Evolutionary conservation across 352 stramenopile genomes (phyloP).

Genomic region (Globisporangium camurandrum): DNA sequence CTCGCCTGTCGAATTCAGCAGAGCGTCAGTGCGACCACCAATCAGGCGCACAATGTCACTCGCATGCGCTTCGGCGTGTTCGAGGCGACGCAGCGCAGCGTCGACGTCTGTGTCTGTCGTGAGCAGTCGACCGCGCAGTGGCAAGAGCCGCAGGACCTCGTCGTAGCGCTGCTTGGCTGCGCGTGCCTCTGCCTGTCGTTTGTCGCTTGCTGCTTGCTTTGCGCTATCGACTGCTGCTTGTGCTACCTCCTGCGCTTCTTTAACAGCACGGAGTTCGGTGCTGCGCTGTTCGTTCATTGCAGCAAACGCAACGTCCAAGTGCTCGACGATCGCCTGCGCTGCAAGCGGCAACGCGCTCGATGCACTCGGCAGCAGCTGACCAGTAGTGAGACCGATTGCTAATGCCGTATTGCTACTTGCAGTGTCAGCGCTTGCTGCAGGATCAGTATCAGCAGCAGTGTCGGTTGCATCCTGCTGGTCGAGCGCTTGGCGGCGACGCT

Average conservation of each 20-base stretch:
- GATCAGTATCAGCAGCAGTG: conserved; percentile 7
- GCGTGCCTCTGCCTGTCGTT: conserved; percentile 26
- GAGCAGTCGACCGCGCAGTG: conserved; percentile 35
- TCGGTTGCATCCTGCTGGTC: conserved; percentile 20
- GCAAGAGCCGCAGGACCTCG: conserved; percentile 38
- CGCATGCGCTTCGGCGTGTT: conserved; percentile 17
- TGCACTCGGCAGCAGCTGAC: conserved; percentile 4
- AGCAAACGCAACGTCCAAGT: conserved; percentile 33
- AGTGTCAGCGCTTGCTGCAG: not conserved
- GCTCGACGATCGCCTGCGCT: conserved; percentile 32
- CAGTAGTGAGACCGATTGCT: not conserved
- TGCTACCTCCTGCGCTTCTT: conserved; percentile 14
- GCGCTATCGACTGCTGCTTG: conserved; percentile 35
- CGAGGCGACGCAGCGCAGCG: conserved; percentile 29
- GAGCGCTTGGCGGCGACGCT: conserved; percentile 25
- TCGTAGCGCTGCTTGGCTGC: conserved; percentile 23
- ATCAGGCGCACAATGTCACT: not conserved
- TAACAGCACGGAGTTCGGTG: conserved; percentile 24
- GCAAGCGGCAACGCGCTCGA: conserved; percentile 16
- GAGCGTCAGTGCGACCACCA: not conserved
- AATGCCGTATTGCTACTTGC: too few relatives aligned
- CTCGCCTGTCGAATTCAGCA: too few relatives aligned
- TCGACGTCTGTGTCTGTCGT: conserved; percentile 37
- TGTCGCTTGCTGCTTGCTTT: conserved; percentile 27
- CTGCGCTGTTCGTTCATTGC: conserved; percentile 25